Conservation (phyloP, 306 rosid genomes). For the Medicago ruthenica region DNA sequence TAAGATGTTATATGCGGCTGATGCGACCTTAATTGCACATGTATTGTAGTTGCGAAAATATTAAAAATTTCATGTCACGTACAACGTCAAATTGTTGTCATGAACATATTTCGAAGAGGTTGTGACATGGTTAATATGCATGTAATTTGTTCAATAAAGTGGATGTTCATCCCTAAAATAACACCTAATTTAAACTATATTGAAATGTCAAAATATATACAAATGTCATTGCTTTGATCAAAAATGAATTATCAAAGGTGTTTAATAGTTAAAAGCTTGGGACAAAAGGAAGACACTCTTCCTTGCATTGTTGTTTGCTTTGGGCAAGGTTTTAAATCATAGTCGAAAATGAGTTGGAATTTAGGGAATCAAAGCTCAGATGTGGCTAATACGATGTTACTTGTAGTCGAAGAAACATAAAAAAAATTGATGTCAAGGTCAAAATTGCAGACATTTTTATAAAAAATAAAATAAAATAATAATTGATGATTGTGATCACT, state of each 20-base stretch:
- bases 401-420: neutral
- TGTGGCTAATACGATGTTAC: neutral
- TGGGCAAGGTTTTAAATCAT: neutral
- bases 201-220: too few species aligned
- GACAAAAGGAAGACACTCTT: neutral
- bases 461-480: too few species aligned
- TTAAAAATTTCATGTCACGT: too few species aligned
- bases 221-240: too few species aligned
- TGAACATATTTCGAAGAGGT: too few species aligned
- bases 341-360: neutral
- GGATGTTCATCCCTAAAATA: too few species aligned
- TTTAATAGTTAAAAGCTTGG: neutral
- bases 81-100: too few species aligned
- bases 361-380: neutral
- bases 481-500: too few species aligned
- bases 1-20: neutral
- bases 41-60: neutral
- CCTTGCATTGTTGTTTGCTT: neutral
- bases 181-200: too few species aligned
- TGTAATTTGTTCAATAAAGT: neutral
- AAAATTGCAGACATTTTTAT: too few species aligned
- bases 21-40: neutral
- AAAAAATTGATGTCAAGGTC: too few species aligned
- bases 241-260: too few species aligned
- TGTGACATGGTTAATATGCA: neutral